phyloP scores from a whole-genome alignment of 208 protist species.

The Acanthamoeba triangularis region DNA sequence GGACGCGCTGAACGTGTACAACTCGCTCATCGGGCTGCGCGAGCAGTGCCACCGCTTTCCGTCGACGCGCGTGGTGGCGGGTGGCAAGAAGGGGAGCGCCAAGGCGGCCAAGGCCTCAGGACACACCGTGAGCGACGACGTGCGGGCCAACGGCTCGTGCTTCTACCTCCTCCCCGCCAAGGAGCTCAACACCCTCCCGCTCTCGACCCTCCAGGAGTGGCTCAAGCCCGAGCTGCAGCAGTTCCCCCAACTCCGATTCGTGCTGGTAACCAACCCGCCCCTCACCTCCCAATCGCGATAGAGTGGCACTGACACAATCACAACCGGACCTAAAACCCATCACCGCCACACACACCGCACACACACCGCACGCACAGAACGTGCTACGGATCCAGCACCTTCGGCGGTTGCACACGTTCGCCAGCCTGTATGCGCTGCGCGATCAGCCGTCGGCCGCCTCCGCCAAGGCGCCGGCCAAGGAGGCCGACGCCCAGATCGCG shows the following conservation, averaged over 20 bases:
- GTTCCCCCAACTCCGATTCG: background rate
- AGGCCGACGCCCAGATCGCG: background rate
- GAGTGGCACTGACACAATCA: too few species aligned
- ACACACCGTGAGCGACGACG: slow-evolving; percentile 21
- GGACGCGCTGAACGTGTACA: slow-evolving; percentile 42
- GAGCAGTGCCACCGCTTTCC: slow-evolving; percentile 70
- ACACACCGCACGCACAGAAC: background rate
- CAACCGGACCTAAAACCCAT: too few species aligned
- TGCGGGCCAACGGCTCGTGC: slow-evolving; percentile 42
- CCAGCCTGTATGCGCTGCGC: slow-evolving; percentile 58
- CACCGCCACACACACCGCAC: too few species aligned
- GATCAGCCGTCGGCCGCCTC: background rate
- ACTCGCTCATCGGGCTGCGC: slow-evolving; percentile 25
- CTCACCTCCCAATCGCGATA: background rate
- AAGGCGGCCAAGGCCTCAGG: background rate
- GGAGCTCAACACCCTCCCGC: background rate
- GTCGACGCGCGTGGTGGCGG: background rate
- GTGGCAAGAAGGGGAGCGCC: background rate
- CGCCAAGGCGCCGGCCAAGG: background rate
- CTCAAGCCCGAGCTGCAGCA: slow-evolving; percentile 23
- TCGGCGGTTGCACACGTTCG: slow-evolving; percentile 49
- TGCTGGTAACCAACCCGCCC: background rate
- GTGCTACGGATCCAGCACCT: slow-evolving; percentile 48
- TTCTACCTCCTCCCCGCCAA: slow-evolving; percentile 55
- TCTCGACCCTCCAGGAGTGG: background rate